phyloP scores from a whole-genome alignment of 129 eudicot species.

The Glebionis coronaria region DNA sequence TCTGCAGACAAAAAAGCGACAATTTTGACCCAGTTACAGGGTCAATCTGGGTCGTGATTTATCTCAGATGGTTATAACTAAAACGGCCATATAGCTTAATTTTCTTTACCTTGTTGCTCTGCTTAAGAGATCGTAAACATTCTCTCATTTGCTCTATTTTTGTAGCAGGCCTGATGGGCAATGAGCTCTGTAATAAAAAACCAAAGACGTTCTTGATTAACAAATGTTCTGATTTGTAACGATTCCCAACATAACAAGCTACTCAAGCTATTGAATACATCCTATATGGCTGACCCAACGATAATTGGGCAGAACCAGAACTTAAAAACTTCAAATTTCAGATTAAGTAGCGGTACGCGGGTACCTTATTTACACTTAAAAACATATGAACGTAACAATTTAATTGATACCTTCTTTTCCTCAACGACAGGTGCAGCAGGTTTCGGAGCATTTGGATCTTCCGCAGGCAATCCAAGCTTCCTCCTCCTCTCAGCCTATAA shows the following conservation, averaged over 20 bases:
- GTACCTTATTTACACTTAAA: too few relatives aligned
- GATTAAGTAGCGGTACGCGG: neutral
- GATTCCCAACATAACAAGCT: slow-evolving; percentile 18
- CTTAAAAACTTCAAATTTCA: slow-evolving; percentile 6
- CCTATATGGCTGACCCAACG: neutral
- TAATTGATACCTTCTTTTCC: slow-evolving; percentile 70
- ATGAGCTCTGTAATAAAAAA: slow-evolving; percentile 47
- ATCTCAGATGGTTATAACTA: neutral
- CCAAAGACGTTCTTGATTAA: neutral
- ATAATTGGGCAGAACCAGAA: slow-evolving; percentile 8
- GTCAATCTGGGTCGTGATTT: neutral
- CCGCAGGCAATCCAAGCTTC: slow-evolving; percentile 89
- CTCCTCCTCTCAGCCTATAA: slow-evolving; percentile 88
- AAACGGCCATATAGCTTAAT: neutral
- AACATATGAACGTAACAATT: too few relatives aligned
- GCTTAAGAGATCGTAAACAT: slow-evolving; percentile 77
- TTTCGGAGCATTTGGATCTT: slow-evolving; percentile 60
- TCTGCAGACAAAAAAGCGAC: too few relatives aligned
- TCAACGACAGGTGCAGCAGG: slow-evolving; percentile 79
- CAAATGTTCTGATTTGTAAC: slow-evolving; percentile 1
- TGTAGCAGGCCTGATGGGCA: slow-evolving; percentile 89
- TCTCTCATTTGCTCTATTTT: slow-evolving; percentile 95
- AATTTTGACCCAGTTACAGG: neutral
- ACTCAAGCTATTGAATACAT: slow-evolving; percentile 4
- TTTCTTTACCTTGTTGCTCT: slow-evolving; percentile 61